These are phyloP conservation scores for Saururus chinensis DNA, from an alignment of 164 flowering plant species.

Conservation along the genomic window DNA sequence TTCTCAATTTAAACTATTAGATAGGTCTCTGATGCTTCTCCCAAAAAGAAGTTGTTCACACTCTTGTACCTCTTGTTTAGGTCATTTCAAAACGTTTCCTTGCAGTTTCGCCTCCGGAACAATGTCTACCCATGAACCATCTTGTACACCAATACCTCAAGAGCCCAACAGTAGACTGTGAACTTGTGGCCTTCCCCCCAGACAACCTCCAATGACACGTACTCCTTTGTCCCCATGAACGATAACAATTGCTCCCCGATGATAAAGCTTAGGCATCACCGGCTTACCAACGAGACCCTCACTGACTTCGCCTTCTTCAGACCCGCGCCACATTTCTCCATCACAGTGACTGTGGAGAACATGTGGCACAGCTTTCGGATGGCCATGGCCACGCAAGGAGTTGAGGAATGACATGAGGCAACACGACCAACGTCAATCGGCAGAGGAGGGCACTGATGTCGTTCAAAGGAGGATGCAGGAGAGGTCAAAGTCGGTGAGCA, in stretches of 20 bases:
- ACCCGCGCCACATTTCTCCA: slow-evolving; percentile 6
- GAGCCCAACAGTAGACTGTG: slow-evolving; percentile 96
- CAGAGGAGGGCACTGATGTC: slow-evolving; percentile 5
- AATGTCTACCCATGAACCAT: slow-evolving; percentile 86
- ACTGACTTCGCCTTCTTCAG: slow-evolving; percentile 61
- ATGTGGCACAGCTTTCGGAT: too few species aligned
- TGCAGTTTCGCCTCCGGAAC: slow-evolving; percentile 61
- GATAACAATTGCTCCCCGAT: slow-evolving; percentile 25
- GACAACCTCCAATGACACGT: slow-evolving; percentile 82
- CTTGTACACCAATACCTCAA: slow-evolving; percentile 75
- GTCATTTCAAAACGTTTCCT: slow-evolving; percentile 66
- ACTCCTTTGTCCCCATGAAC: slow-evolving; percentile 77
- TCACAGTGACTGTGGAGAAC: slow-evolving; percentile 13
- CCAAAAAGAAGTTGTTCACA: too few species aligned
- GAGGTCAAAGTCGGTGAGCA: slow-evolving; percentile 75
- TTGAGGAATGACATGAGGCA: slow-evolving; percentile 52
- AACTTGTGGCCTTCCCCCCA: slow-evolving; percentile 87
- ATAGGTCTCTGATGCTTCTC: too few species aligned
- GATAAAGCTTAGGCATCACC: slow-evolving; percentile 15
- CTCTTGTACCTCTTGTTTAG: too few species aligned
- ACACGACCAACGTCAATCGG: slow-evolving; percentile 8
- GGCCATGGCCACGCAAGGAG: too few species aligned
- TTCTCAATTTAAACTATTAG: too few species aligned
- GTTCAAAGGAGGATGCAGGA: too few species aligned
- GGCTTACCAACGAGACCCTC: slow-evolving; percentile 63